Percentiles rank a stretch among this genome's conserved stretches.
Evolutionary conservation across 129 eudicot genomes (phyloP).

Genomic region (Arctium minus): DNA sequence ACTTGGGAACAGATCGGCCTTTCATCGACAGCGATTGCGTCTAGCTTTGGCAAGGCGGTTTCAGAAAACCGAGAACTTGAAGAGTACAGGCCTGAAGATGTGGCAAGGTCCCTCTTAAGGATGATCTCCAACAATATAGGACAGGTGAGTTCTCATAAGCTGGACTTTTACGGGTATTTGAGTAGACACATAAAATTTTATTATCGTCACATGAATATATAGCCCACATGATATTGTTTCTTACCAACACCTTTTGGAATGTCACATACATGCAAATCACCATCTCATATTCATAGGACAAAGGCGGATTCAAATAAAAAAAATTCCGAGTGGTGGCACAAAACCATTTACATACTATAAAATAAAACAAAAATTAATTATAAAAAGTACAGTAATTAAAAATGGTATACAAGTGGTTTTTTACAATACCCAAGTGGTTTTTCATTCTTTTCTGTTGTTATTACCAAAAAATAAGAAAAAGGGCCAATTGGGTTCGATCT

Average conservation of each 20-base stretch:
- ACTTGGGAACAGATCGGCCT: constrained; percentile 74
- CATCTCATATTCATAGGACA: background rate
- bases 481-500: no score
- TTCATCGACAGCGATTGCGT: constrained; percentile 80
- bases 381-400: background rate
- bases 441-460: no score
- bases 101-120: constrained; percentile 85
- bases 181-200: background rate
- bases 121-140: constrained; percentile 96
- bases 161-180: background rate
- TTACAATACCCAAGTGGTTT: background rate
- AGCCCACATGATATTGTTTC: background rate
- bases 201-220: background rate
- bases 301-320: background rate
- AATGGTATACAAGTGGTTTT: background rate
- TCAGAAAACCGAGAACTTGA: constrained; percentile 80
- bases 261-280: background rate
- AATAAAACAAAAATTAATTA: no score
- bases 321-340: background rate
- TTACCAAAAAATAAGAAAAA: no score
- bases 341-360: background rate
- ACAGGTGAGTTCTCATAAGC: constrained; percentile 48
- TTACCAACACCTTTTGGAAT: background rate
- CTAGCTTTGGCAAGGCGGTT: constrained; percentile 89
- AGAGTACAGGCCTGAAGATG: constrained; percentile 80